Evolutionary conservation across 495 filamentous ascomycete genomes (phyloP).

Genomic region (Xylaria flabelliformis): DNA sequence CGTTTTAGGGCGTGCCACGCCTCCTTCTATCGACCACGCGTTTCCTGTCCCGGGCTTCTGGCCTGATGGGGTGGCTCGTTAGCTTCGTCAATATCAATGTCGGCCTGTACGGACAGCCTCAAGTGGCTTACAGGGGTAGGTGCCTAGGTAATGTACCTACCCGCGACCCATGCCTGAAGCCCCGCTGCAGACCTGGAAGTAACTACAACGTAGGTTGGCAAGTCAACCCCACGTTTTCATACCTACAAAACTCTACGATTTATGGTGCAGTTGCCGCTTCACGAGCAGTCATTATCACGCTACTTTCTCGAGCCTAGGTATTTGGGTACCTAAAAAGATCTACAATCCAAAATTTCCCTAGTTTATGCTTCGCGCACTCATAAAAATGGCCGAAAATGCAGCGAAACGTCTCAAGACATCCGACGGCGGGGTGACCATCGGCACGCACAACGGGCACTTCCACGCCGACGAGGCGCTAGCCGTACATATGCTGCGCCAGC

Average conservation of each 20-base stretch:
- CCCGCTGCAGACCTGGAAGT: background rate
- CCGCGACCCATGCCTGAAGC: background rate
- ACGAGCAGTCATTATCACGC: slow-evolving; percentile 1
- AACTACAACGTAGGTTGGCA: slow-evolving; percentile 6
- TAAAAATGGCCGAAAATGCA: slow-evolving; percentile 67
- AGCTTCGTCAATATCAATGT: background rate
- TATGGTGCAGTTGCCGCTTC: background rate
- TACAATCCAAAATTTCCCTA: background rate
- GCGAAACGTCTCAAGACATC: slow-evolving; percentile 74
- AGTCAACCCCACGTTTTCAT: slow-evolving; percentile 20
- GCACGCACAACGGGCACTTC: slow-evolving; percentile 96
- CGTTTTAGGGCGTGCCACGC: slow-evolving; percentile 19
- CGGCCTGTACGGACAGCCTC: background rate
- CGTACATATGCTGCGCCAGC: slow-evolving; percentile 89
- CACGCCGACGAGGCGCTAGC: slow-evolving; percentile 99
- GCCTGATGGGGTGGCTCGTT: slow-evolving; percentile 1
- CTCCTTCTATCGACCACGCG: slow-evolving; percentile 22
- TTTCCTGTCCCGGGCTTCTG: slow-evolving; percentile 10
- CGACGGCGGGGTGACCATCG: slow-evolving; percentile 65
- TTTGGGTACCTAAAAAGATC: background rate
- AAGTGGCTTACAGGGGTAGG: slow-evolving; percentile 1
- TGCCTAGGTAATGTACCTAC: background rate
- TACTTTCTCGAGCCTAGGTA: background rate
- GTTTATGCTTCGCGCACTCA: slow-evolving; percentile 36
- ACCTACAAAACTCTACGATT: background rate